Evolutionary conservation across 2,329 filamentous ascomycete genomes (phyloP).

Genomic region (Fulvia fulva): DNA sequence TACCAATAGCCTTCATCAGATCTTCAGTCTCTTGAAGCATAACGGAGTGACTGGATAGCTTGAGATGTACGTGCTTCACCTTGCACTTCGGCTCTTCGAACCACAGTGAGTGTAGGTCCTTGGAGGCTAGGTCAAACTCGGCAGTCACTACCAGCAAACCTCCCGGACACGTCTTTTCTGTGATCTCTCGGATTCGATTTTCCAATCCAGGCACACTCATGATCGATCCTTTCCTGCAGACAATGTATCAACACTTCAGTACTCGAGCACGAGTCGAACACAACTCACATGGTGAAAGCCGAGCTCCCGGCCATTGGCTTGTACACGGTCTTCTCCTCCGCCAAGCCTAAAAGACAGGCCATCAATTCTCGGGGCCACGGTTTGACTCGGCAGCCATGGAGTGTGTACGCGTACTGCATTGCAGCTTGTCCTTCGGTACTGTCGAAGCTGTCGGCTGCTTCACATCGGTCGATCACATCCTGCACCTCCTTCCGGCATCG

Average conservation of each 20-base stretch:
- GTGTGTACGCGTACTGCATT: neutral
- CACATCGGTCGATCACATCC: neutral
- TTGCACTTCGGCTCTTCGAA: neutral
- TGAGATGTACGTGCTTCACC: neutral
- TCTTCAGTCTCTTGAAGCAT: slow-evolving; percentile 1
- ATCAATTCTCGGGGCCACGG: neutral
- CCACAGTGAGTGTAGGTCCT: neutral
- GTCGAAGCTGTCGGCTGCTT: neutral
- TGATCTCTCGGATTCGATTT: neutral
- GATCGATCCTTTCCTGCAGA: neutral
- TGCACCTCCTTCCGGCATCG: neutral
- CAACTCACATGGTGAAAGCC: neutral
- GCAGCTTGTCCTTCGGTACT: neutral
- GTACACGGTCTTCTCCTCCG: neutral
- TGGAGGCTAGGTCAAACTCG: neutral
- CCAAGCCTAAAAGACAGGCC: neutral
- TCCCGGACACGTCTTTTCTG: neutral
- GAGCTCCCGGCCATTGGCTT: neutral
- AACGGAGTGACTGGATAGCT: neutral
- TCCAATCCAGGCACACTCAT: neutral
- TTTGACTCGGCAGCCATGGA: neutral
- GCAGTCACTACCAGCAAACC: neutral
- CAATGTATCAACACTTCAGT: neutral
- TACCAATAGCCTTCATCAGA: neutral
- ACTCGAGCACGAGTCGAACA: no score